Evolutionary conservation across 2,329 filamentous ascomycete genomes (phyloP).

Genomic region (Colletotrichum echinochloae): DNA sequence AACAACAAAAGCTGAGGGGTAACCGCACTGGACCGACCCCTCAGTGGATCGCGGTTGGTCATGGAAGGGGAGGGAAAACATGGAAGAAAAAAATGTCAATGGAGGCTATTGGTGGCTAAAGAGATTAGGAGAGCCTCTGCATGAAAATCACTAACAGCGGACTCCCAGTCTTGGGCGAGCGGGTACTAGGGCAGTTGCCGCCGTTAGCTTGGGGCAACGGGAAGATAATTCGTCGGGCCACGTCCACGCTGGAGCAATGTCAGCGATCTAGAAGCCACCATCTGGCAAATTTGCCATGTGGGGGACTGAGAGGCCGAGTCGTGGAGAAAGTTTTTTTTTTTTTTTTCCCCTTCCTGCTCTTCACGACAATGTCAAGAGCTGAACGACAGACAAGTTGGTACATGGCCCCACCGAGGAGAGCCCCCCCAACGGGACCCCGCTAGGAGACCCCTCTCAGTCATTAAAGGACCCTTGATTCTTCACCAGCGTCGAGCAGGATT

Average conservation of each 20-base stretch:
- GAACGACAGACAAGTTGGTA: not conserved
- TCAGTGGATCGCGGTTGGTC: not conserved
- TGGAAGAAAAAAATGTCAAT: not conserved
- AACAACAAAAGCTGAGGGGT: not conserved
- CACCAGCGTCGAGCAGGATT: constrained; percentile 1
- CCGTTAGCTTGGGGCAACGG: not conserved
- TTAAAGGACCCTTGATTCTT: constrained; percentile 13
- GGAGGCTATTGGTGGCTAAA: constrained; percentile 5
- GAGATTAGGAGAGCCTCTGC: constrained; percentile 8
- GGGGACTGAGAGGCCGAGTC: constrained; percentile 3
- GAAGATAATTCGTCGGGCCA: constrained; percentile 8
- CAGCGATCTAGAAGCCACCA: constrained; percentile 28
- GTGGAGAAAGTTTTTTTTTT: not conserved
- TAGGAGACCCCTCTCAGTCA: not conserved
- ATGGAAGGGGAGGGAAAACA: not conserved
- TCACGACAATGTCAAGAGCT: constrained; percentile 1
- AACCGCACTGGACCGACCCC: not conserved
- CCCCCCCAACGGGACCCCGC: not conserved
- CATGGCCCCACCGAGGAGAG: not conserved
- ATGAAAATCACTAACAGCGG: constrained; percentile 32
- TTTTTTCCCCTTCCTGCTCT: not conserved
- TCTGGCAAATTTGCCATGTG: constrained; percentile 28
- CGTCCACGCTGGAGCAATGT: constrained; percentile 7
- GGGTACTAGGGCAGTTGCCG: constrained; percentile 25
- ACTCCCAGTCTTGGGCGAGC: constrained; percentile 10